Percentiles rank a stretch among this genome's conserved stretches.
Evolutionary conservation across 2,329 filamentous ascomycete species (phyloP).

Genomic region (Aspergillus vadensis): DNA sequence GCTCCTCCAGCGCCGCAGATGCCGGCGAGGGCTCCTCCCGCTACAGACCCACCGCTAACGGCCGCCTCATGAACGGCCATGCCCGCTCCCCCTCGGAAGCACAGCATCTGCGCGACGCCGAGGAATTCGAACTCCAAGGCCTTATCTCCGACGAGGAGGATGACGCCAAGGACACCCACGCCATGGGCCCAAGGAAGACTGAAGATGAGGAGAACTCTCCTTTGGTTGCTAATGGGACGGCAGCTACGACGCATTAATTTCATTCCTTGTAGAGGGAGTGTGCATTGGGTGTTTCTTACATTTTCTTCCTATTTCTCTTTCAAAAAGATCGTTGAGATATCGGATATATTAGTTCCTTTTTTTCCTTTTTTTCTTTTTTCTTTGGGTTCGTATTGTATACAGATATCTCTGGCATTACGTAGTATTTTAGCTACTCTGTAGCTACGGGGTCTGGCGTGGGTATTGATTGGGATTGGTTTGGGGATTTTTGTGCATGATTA

Average conservation of each 20-base stretch:
- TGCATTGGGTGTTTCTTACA: background rate
- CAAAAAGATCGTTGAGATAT: too few species aligned
- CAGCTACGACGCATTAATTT: background rate
- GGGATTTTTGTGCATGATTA: too few species aligned
- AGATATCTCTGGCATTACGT: background rate
- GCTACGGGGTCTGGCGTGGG: too few species aligned
- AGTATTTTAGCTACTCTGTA: too few species aligned
- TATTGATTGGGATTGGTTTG: too few species aligned
- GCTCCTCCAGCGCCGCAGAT: constrained; percentile 13
- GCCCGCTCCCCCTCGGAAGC: constrained; percentile 39
- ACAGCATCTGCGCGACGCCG: constrained; percentile 70
- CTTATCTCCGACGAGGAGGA: constrained; percentile 87
- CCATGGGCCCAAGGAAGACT: constrained; percentile 31
- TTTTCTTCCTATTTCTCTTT: background rate
- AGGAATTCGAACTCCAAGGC: constrained; percentile 92
- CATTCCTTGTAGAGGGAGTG: background rate
- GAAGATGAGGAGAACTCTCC: constrained; percentile 34
- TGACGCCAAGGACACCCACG: constrained; percentile 36
- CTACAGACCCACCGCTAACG: constrained; percentile 16
- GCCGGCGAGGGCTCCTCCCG: constrained; percentile 21
- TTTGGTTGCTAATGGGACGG: constrained; percentile 22
- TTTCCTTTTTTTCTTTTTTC: too few species aligned
- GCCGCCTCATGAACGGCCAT: constrained; percentile 46
- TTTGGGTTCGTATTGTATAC: background rate
- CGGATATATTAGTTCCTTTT: too few species aligned